Conservation (phyloP, 2,329 filamentous ascomycete genomes). For the Geoglossum cookeanum region DNA sequence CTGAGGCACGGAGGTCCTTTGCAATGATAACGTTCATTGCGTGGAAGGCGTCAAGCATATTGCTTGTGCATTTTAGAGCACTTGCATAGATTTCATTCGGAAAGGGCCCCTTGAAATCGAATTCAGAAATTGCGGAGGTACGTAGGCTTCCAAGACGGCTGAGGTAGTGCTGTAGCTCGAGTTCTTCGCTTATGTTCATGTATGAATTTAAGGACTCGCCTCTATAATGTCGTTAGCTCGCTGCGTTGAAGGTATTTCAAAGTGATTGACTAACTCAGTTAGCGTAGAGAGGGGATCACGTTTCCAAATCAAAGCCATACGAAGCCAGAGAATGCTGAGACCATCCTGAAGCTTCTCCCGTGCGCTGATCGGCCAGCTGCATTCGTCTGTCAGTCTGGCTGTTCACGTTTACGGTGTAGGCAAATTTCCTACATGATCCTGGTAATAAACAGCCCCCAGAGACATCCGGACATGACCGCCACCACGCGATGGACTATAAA, state of each 20-base stretch:
- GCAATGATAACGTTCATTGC: slow-evolving; percentile 87
- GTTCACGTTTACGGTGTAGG: background rate
- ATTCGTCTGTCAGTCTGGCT: background rate
- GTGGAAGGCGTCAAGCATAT: slow-evolving; percentile 83
- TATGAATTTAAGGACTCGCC: slow-evolving; percentile 43
- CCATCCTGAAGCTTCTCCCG: slow-evolving; percentile 77
- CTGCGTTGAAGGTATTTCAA: background rate
- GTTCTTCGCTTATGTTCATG: slow-evolving; percentile 75
- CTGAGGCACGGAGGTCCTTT: slow-evolving; percentile 54
- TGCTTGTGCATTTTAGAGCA: slow-evolving; percentile 61
- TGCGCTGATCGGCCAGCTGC: slow-evolving; percentile 70
- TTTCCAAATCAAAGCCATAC: slow-evolving; percentile 93
- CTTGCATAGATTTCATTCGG: slow-evolving; percentile 51
- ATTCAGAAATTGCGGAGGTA: slow-evolving; percentile 59
- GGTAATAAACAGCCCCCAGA: slow-evolving; percentile 86
- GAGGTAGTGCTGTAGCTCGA: slow-evolving; percentile 63
- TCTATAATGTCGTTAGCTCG: background rate
- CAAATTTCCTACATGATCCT: slow-evolving; percentile 37
- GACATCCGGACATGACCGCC: slow-evolving; percentile 65
- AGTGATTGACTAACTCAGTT: slow-evolving; percentile 21
- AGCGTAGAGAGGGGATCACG: slow-evolving; percentile 69
- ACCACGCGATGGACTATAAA: slow-evolving; percentile 52
- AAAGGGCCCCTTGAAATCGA: slow-evolving; percentile 76
- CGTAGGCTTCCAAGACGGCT: slow-evolving; percentile 57
- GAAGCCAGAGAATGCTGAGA: slow-evolving; percentile 74